Evolutionary conservation across 2,329 filamentous ascomycete species (phyloP).

Genomic region (Alternaria viburni): DNA sequence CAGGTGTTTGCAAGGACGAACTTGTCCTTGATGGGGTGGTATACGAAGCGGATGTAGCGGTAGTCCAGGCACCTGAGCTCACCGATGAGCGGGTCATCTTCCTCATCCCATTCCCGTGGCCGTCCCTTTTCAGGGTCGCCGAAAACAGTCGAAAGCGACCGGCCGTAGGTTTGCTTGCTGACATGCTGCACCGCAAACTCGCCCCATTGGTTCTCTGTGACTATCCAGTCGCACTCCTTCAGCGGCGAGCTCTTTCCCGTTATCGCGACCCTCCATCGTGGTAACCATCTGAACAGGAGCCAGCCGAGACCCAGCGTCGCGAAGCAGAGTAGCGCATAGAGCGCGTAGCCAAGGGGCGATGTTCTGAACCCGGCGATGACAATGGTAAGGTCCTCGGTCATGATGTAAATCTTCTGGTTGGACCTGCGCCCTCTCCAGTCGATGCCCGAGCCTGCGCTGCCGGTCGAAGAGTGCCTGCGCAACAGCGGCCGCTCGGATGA

Average conservation of each 20-base stretch:
- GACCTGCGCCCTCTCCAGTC: conserved; percentile 65
- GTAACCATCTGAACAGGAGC: conserved; percentile 87
- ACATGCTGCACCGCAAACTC: conserved; percentile 83
- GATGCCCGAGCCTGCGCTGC: conserved; percentile 69
- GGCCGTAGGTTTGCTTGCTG: conserved; percentile 63
- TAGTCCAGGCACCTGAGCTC: conserved; percentile 84
- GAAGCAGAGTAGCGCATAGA: conserved; percentile 75
- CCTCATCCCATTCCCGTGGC: conserved; percentile 73
- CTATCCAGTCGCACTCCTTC: conserved; percentile 83
- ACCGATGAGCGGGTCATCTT: conserved; percentile 76
- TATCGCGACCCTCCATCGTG: conserved; percentile 80
- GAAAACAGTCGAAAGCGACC: conserved; percentile 72
- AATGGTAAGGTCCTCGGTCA: conserved; percentile 91
- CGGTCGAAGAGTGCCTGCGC: conserved; percentile 72
- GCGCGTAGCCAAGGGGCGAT: conserved; percentile 68
- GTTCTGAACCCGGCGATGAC: conserved; percentile 91
- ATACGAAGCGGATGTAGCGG: conserved; percentile 91
- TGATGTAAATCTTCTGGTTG: conserved; percentile 91
- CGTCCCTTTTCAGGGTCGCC: conserved; percentile 69
- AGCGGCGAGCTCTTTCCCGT: conserved; percentile 73
- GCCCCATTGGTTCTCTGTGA: conserved; percentile 97
- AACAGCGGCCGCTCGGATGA: conserved; percentile 68
- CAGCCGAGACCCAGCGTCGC: conserved; percentile 79
- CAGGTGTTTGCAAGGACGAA: conserved; percentile 87
- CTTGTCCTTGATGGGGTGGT: conserved; percentile 85